phyloP scores from a whole-genome alignment of 177 flowering plant genomes.

The Vitis hybrid region DNA sequence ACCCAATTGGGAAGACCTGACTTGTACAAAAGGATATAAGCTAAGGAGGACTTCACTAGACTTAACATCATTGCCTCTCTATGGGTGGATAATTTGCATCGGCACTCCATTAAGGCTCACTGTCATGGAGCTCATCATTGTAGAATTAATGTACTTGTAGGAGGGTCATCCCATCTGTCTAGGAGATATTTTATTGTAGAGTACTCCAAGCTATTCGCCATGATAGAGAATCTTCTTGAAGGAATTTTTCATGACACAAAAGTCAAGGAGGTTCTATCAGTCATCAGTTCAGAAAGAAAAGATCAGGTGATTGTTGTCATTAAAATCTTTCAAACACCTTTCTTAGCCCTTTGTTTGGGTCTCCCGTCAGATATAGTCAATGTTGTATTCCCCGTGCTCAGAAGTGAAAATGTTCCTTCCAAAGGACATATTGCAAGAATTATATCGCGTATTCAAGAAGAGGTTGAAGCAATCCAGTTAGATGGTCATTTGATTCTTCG shows the following conservation, averaged over 20 bases:
- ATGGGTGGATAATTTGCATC: too few relatives aligned
- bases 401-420: constrained; percentile 83
- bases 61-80: too few relatives aligned
- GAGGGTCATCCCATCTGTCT: constrained; percentile 44
- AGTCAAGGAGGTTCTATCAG: constrained; percentile 89
- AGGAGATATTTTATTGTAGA: constrained; percentile 77
- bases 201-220: constrained; percentile 77
- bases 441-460: too few relatives aligned
- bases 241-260: constrained; percentile 88
- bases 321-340: constrained; percentile 77
- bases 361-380: constrained; percentile 84
- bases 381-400: constrained; percentile 67
- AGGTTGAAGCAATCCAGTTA: constrained; percentile 24
- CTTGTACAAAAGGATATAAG: too few relatives aligned
- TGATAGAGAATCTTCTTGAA: constrained; percentile 38
- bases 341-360: constrained; percentile 69
- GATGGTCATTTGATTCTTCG: constrained; percentile 88
- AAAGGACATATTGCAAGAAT: constrained; percentile 38
- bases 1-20: too few relatives aligned
- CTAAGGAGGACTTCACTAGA: too few relatives aligned
- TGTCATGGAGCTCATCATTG: too few relatives aligned
- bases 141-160: too few relatives aligned
- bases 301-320: constrained; percentile 74
- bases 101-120: too few relatives aligned
- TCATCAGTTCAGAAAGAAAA: constrained; percentile 70